These are phyloP conservation scores for Colletotrichum higginsianum DNA, from an alignment of 2,329 filamentous ascomycete species.

Conservation along the genomic window DNA sequence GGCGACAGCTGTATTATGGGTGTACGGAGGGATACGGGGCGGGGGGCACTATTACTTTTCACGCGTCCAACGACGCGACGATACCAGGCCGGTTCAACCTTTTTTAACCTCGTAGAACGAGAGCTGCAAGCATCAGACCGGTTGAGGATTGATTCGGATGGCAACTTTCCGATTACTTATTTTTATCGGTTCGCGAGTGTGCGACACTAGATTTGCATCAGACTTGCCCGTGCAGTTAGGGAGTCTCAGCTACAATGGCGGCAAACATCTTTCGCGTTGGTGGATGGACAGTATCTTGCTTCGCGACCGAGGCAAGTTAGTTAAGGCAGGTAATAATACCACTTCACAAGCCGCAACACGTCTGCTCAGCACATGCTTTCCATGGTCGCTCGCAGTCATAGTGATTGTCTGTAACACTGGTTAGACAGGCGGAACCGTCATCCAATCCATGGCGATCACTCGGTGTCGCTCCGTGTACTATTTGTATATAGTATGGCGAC, in stretches of 20 bases:
- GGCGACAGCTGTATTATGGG: conserved; percentile 22
- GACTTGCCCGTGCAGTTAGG: conserved; percentile 23
- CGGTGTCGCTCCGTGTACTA: neutral
- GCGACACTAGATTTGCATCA: conserved; percentile 38
- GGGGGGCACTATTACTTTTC: conserved; percentile 34
- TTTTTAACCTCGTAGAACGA: conserved; percentile 31
- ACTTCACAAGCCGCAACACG: neutral
- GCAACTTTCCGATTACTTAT: conserved; percentile 8
- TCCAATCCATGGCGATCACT: neutral
- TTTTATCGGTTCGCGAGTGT: conserved; percentile 1
- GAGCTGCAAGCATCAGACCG: conserved; percentile 38
- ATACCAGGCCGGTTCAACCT: conserved; percentile 34
- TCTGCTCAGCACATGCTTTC: neutral
- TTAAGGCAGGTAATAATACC: neutral
- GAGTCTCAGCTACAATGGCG: conserved; percentile 7
- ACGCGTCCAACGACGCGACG: conserved; percentile 28
- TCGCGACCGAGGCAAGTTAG: conserved; percentile 1
- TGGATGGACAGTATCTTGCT: conserved; percentile 1
- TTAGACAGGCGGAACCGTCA: neutral
- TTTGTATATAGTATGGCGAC: neutral
- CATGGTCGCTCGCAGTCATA: neutral
- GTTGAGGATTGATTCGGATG: conserved; percentile 22
- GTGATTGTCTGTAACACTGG: neutral
- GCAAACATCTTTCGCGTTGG: conserved; percentile 15
- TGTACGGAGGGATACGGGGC: conserved; percentile 14